phyloP scores from a whole-genome alignment of 1,139 yeast species.

The Kodamaea anthophila region DNA sequence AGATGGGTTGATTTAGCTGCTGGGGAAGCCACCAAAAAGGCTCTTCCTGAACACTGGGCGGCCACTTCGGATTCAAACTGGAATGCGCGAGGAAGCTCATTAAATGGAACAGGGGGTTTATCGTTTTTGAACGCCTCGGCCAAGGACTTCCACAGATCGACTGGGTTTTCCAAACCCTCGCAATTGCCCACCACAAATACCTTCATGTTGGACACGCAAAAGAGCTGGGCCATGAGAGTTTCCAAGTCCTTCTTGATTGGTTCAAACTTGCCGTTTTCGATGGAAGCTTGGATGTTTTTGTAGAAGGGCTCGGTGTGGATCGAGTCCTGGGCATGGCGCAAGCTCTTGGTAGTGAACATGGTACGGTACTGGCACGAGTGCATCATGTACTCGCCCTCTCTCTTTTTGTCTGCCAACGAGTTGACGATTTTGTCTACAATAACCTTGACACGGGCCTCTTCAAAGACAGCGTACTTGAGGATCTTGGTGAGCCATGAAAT shows the following conservation, averaged over 20 bases:
- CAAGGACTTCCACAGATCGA: slow-evolving; percentile 56
- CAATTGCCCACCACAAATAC: slow-evolving; percentile 70
- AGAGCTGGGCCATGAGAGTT: slow-evolving; percentile 48
- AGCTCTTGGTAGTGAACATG: slow-evolving; percentile 51
- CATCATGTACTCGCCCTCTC: slow-evolving; percentile 73
- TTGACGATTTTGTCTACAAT: slow-evolving; percentile 70
- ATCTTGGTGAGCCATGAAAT: slow-evolving; percentile 71
- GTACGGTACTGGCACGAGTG: slow-evolving; percentile 53
- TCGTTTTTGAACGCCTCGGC: slow-evolving; percentile 14
- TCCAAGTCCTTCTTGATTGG: slow-evolving; percentile 51
- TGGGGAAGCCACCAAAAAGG: slow-evolving; percentile 67
- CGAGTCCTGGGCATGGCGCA: slow-evolving; percentile 63
- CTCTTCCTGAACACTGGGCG: slow-evolving; percentile 42
- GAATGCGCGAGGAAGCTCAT: slow-evolving; percentile 46
- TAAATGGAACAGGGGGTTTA: slow-evolving; percentile 15
- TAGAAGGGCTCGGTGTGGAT: slow-evolving; percentile 57
- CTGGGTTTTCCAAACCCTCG: slow-evolving; percentile 43
- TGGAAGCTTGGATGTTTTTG: slow-evolving; percentile 41
- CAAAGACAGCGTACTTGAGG: slow-evolving; percentile 62
- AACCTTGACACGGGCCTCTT: slow-evolving; percentile 62
- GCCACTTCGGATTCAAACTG: slow-evolving; percentile 58
- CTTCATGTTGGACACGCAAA: slow-evolving; percentile 56
- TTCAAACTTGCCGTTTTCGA: slow-evolving; percentile 47
- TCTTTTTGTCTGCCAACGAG: slow-evolving; percentile 70
- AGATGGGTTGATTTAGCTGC: slow-evolving; percentile 86